Evolutionary conservation across 169 alveolate genomes (phyloP).

Genomic region (Eimeria zaria): DNA sequence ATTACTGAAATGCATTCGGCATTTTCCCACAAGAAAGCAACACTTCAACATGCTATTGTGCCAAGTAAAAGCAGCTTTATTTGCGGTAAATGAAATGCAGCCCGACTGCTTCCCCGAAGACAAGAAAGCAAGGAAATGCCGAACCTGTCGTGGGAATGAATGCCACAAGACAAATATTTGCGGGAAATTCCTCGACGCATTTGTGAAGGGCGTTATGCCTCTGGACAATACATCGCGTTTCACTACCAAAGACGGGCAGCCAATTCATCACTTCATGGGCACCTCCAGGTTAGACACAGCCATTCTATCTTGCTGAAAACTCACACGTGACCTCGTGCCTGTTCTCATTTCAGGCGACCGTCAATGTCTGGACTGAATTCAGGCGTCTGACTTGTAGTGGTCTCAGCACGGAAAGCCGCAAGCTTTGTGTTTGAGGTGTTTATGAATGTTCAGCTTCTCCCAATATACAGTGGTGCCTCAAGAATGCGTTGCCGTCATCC

Average conservation of each 20-base stretch:
- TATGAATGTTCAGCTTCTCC: constrained; percentile 86
- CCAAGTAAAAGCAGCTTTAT: background rate
- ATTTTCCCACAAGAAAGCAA: background rate
- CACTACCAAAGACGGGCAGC: constrained; percentile 87
- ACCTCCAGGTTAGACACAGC: constrained; percentile 83
- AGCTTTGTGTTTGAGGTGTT: background rate
- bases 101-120: constrained; percentile 80
- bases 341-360: background rate
- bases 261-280: constrained; percentile 92
- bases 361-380: background rate
- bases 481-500: constrained; percentile 93
- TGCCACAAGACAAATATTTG: constrained; percentile 90
- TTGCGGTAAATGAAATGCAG: constrained; percentile 27
- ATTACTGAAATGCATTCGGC: background rate
- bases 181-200: constrained; percentile 88
- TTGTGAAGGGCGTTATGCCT: constrained; percentile 93
- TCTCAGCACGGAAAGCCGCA: background rate
- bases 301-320: background rate
- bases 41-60: background rate
- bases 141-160: constrained; percentile 88
- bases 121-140: constrained; percentile 60
- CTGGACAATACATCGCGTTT: constrained; percentile 91
- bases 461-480: constrained; percentile 95
- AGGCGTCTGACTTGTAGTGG: background rate
- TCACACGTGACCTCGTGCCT: too few relatives aligned